These are phyloP conservation scores for Phyllosticta citriasiana DNA, from an alignment of 2,329 filamentous ascomycete genomes.

Conservation along the genomic window DNA sequence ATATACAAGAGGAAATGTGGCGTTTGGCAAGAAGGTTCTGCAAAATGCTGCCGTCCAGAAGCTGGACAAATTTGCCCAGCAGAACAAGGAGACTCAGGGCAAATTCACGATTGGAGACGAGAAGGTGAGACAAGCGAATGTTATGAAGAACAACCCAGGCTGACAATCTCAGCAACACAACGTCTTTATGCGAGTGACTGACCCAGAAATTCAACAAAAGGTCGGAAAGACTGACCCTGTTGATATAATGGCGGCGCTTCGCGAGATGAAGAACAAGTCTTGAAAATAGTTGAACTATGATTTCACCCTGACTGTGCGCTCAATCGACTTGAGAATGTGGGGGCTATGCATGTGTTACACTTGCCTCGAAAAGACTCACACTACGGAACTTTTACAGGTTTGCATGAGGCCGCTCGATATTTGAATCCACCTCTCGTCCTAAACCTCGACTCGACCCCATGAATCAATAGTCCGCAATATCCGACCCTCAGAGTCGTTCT, in stretches of 20 bases:
- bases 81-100: slow-evolving; percentile 81
- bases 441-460: too few relatives aligned
- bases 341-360: too few relatives aligned
- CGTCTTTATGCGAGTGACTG: slow-evolving; percentile 84
- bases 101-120: slow-evolving; percentile 96
- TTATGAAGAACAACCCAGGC: background rate
- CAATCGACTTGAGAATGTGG: too few relatives aligned
- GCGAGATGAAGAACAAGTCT: slow-evolving; percentile 73
- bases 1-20: slow-evolving; percentile 95
- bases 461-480: too few relatives aligned
- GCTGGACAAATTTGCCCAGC: slow-evolving; percentile 64
- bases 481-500: too few relatives aligned
- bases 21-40: slow-evolving; percentile 69
- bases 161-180: slow-evolving; percentile 61
- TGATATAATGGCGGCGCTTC: slow-evolving; percentile 73
- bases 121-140: slow-evolving; percentile 48
- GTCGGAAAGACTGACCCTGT: slow-evolving; percentile 73
- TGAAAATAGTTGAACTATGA: background rate
- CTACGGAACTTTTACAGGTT: too few relatives aligned
- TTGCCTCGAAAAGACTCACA: too few relatives aligned
- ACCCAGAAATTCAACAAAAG: slow-evolving; percentile 72
- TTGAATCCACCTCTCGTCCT: too few relatives aligned
- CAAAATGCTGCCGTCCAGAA: slow-evolving; percentile 63
- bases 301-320: background rate
- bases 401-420: too few relatives aligned